phyloP scores from a whole-genome alignment of 2,329 filamentous ascomycete genomes.

The Thelonectria rubi region DNA sequence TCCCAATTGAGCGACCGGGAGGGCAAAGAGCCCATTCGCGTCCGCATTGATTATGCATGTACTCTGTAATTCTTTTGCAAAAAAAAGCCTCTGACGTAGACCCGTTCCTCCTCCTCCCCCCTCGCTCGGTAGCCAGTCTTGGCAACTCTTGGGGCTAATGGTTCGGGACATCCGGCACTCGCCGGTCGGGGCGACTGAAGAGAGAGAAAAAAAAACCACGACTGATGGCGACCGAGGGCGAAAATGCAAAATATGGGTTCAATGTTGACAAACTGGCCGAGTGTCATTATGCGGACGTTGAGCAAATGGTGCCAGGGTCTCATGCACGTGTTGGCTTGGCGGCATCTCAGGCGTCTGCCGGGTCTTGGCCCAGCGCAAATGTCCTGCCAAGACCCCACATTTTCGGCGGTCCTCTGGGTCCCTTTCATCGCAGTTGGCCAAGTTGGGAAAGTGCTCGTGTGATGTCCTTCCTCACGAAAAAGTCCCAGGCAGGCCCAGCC shows the following conservation, averaged over 20 bases:
- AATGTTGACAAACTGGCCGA: no score
- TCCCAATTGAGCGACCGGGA: slow-evolving; percentile 25
- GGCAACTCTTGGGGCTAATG: not conserved
- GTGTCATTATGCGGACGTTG: no score
- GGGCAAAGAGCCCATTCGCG: slow-evolving; percentile 1
- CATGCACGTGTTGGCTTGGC: slow-evolving; percentile 29
- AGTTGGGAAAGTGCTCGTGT: slow-evolving; percentile 29
- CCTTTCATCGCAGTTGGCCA: not conserved
- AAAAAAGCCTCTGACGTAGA: slow-evolving; percentile 11
- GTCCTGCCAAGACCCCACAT: slow-evolving; percentile 8
- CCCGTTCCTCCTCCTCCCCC: not conserved
- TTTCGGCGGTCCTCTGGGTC: not conserved
- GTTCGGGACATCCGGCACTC: slow-evolving; percentile 12
- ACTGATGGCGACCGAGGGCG: not conserved
- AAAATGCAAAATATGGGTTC: no score
- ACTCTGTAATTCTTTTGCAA: no score
- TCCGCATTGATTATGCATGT: not conserved
- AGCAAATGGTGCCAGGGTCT: slow-evolving; percentile 19
- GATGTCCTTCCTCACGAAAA: slow-evolving; percentile 13
- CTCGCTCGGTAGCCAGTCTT: not conserved
- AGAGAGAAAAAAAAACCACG: not conserved
- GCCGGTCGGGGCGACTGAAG: not conserved
- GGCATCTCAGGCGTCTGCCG: slow-evolving; percentile 22
- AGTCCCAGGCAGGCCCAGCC: not conserved
- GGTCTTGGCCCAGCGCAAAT: slow-evolving; percentile 13